Percentiles rank a stretch among this genome's conserved stretches.
Evolutionary conservation across 495 filamentous ascomycete species (phyloP).

Genomic region (Penicillium nucicola): DNA sequence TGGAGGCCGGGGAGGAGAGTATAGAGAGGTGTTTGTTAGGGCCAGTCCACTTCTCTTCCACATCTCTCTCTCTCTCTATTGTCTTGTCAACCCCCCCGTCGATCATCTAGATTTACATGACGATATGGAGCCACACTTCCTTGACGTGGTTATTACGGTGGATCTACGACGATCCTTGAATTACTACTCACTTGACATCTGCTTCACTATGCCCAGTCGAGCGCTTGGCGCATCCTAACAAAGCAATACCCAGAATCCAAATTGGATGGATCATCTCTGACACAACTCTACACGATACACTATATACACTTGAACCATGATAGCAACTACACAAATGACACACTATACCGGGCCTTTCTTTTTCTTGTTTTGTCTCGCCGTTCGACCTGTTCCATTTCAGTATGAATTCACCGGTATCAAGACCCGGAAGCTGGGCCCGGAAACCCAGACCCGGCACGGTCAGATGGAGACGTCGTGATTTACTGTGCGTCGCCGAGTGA

Average conservation of each 20-base stretch:
- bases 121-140: slow-evolving; percentile 4
- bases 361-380: background rate
- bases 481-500: background rate
- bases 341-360: no score
- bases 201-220: slow-evolving; percentile 14
- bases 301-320: no score
- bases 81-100: slow-evolving; percentile 1
- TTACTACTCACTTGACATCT: slow-evolving; percentile 21
- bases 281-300: background rate
- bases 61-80: no score
- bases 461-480: slow-evolving; percentile 2
- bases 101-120: slow-evolving; percentile 22
- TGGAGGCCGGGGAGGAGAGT: background rate
- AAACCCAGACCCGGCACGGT: no score
- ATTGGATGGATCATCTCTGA: slow-evolving; percentile 24
- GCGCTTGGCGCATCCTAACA: slow-evolving; percentile 22
- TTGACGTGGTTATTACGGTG: slow-evolving; percentile 19
- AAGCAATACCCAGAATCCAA: slow-evolving; percentile 2
- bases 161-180: slow-evolving; percentile 17
- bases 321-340: no score
- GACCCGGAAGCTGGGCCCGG: no score
- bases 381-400: no score
- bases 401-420: no score
- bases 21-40: background rate
- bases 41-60: no score